Evolutionary conservation across 805 yeast genomes (phyloP), one percentile per base, ranked within the genome.

Genomic region (Priceomyces haplophilus): DNA sequence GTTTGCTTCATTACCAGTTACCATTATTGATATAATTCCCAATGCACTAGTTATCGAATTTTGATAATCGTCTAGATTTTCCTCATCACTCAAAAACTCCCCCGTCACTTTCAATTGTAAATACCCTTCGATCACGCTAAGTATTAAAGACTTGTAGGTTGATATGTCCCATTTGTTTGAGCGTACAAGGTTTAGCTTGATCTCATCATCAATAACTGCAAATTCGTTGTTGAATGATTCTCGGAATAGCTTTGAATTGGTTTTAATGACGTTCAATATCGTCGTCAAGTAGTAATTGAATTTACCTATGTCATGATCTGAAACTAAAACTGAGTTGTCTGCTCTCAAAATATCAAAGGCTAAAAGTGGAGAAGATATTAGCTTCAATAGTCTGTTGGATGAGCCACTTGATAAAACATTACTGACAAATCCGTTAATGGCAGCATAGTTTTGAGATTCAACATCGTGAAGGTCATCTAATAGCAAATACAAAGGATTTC

Each of bases 401-500:
- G 83, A 70, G 0, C 89, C 89, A 20, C 73, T 65, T 34, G 68
- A 62, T 2, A 76, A 43, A 5, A 69, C 60, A 2, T 65, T 61
- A 21, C 63, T 52, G 3, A 83, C 57, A 78, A 86, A 82, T 40
- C 74, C 69, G 19, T 25, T 11, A 1, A 71, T 61, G 0, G 76
- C 73, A 7, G 67, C 56, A 32, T 67, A 65, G 32, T 70, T 62
- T 6, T 77, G 72, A 8, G 67, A 69, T 34, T 70, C 74, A 4
- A 64, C 59, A 37, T 65, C 69, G 36, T 61, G 59, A 16, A 85
- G 58, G 33, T 80, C 84, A 55, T 89, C 96, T 25, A 90, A 59
- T 13, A 87, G 64, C 1, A 87, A 56, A 46, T 81, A 79, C 4
- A 88, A 58, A 0, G 96, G 93, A 48, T 83, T 71, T 5, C 74